These are phyloP conservation scores for Symmetrospora coprosmae DNA, from an alignment of 768 basidiomycete species.

Conservation along the genomic window DNA sequence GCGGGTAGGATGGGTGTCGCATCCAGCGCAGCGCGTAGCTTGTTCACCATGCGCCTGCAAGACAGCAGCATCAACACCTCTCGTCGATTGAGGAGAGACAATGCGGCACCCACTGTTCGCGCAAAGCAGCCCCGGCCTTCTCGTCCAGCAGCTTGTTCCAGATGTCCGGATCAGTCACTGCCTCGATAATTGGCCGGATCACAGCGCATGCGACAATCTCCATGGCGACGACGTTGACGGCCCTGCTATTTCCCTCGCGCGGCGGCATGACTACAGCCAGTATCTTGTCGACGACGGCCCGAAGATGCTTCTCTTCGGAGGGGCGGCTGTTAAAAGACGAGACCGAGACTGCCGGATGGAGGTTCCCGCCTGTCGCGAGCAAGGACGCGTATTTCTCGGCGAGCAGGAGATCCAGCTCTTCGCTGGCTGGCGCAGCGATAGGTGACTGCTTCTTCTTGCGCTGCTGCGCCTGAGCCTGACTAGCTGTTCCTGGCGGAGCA, in stretches of 20 bases:
- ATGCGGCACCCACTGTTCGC: conserved; percentile 46
- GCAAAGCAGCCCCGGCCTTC: conserved; percentile 60
- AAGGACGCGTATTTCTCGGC: conserved; percentile 63
- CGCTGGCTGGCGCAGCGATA: conserved; percentile 32
- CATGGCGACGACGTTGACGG: conserved; percentile 56
- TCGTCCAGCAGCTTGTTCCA: conserved; percentile 90
- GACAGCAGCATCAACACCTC: not conserved
- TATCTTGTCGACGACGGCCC: conserved; percentile 53
- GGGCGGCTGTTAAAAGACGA: conserved; percentile 79
- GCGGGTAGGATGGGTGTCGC: not conserved
- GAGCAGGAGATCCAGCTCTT: conserved; percentile 72
- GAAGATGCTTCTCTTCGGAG: conserved; percentile 72
- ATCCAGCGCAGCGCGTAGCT: conserved; percentile 31
- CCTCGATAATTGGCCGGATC: conserved; percentile 74
- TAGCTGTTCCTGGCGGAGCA: no score
- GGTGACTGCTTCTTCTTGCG: conserved; percentile 21
- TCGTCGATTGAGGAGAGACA: not conserved
- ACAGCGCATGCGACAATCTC: conserved; percentile 74
- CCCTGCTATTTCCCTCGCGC: conserved; percentile 56
- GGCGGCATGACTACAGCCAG: conserved; percentile 62
- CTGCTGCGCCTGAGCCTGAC: not conserved
- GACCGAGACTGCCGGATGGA: conserved; percentile 78
- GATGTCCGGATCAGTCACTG: conserved; percentile 88
- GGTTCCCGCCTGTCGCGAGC: conserved; percentile 36
- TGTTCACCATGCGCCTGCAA: conserved; percentile 28